Base-by-base conservation (phyloP, 2,329 filamentous ascomycete genomes). In the Trichoderma polysporum region DNA sequence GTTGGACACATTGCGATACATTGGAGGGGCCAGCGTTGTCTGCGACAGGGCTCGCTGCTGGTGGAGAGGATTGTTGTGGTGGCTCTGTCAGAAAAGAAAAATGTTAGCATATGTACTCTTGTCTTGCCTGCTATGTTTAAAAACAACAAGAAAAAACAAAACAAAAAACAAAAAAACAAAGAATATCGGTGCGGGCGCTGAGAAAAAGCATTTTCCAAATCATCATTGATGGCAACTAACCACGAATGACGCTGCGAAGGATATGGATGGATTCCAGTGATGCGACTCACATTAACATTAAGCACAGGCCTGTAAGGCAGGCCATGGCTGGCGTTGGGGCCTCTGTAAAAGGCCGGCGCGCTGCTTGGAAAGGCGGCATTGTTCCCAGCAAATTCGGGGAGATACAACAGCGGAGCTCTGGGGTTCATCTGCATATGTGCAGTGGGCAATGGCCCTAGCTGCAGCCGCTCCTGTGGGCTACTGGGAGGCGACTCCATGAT, bases 1-100 rank as follows among this genome's bases (percentile, higher is more conserved):
- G 70, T 76, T 80, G 45, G 82, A 84, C 15, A 75, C 74, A 63
- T 76, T 79, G 66, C 83, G 81, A 71, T 78, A 77, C 82, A 84
- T 85, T 68, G 75, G 74, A 33, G 78, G 76, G 1, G 74, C 68
- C 13, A 74, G 67, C 1, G 72, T 69, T 64, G 77, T 75, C 52
- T 76, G 75, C 29, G 75, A 77, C 49, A 56, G 12, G 52, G 35
- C 25, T 3, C 35, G 54, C 19, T 13, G 29, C 45, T 39, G 31
- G 17, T 52, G 31, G 22, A 9, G 29, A 37, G 10, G 8, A 27
- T 12, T 22, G 27, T 4, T 5, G 35, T 31, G 17, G 56, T 10
- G 19, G 56, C 15, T 31, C 37, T 58, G n/a, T 31, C 37, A 29
- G 25, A 39, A 25, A 58, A 1, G 27, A 17, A 41, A n/a, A 41